Evolutionary conservation across 116 monocot species (phyloP).

Genomic region (Iris pallida): DNA sequence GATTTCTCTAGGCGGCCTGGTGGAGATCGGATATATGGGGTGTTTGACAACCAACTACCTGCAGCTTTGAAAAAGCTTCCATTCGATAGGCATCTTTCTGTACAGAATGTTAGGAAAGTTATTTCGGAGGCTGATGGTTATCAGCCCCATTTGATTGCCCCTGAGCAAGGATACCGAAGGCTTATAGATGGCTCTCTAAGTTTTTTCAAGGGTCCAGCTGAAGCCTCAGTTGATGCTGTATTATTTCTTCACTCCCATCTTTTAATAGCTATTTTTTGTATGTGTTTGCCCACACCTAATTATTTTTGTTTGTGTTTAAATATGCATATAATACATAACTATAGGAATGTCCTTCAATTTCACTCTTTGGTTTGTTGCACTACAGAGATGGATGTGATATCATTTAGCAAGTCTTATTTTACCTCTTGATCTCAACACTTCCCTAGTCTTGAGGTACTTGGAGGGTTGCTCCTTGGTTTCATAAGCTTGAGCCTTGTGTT

Average conservation of each 20-base stretch:
- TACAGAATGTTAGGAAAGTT: slow-evolving; percentile 74
- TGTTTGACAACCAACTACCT: slow-evolving; percentile 86
- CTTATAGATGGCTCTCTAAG: slow-evolving; percentile 81
- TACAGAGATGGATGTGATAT: too few species aligned
- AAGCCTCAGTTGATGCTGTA: slow-evolving; percentile 96
- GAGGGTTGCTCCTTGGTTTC: too few species aligned
- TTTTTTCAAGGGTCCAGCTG: slow-evolving; percentile 88
- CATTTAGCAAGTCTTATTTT: too few species aligned
- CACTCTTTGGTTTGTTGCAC: too few species aligned
- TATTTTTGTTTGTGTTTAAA: too few species aligned
- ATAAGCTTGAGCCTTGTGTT: too few species aligned
- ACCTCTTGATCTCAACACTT: too few species aligned
- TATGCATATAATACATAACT: too few species aligned
- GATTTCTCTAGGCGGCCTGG: slow-evolving; percentile 58
- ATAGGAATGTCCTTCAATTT: too few species aligned
- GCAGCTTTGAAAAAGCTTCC: slow-evolving; percentile 89
- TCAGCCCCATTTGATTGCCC: slow-evolving; percentile 90
- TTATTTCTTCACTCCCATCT: background rate
- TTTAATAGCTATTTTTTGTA: background rate
- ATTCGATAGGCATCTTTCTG: slow-evolving; percentile 83
- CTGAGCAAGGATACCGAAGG: slow-evolving; percentile 92
- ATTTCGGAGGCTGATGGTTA: slow-evolving; percentile 96
- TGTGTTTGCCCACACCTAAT: too few species aligned
- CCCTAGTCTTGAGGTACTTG: too few species aligned
- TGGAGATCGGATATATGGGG: slow-evolving; percentile 85